phyloP scores from a whole-genome alignment of 23 red algal genomes.

The Cyanidioschyzon merolae region DNA sequence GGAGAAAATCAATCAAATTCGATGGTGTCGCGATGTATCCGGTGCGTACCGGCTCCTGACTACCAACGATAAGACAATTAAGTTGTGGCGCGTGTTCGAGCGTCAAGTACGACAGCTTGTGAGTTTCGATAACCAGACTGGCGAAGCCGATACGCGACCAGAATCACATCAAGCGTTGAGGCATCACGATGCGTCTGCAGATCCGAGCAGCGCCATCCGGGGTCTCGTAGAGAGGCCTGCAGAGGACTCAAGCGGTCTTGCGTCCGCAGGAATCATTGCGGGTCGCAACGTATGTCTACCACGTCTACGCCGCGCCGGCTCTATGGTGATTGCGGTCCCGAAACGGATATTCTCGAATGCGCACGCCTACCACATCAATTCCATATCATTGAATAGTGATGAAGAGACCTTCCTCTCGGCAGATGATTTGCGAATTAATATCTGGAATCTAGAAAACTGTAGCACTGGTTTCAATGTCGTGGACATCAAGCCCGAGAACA shows the following conservation, averaged over 20 bases:
- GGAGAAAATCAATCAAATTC: slow-evolving; percentile 95
- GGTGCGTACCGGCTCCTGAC: slow-evolving; percentile 56
- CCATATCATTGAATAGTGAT: slow-evolving; percentile 75
- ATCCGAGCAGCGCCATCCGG: not conserved
- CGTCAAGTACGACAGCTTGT: slow-evolving; percentile 19
- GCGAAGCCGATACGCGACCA: not conserved
- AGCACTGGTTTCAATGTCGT: slow-evolving; percentile 69
- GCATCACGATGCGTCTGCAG: not conserved
- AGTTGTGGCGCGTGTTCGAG: slow-evolving; percentile 80
- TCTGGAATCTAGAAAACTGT: slow-evolving; percentile 68
- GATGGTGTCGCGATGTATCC: slow-evolving; percentile 54
- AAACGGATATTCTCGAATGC: slow-evolving; percentile 49
- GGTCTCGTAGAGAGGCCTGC: not conserved
- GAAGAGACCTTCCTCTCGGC: slow-evolving; percentile 91
- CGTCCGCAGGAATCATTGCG: not conserved
- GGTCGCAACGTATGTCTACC: not conserved
- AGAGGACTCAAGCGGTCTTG: not conserved
- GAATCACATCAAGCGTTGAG: not conserved
- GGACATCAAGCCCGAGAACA: slow-evolving; percentile 83
- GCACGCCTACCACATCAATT: slow-evolving; percentile 97
- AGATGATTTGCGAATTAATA: slow-evolving; percentile 82
- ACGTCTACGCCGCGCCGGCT: slow-evolving; percentile 8
- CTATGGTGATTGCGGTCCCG: slow-evolving; percentile 45
- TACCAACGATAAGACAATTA: slow-evolving; percentile 98
- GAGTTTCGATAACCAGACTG: not conserved